A percentile compares a stretch with the other conserved stretches of the same genome.
These are phyloP conservation scores for Pisolithus marmoratus DNA, from an alignment of 768 basidiomycete genomes.

Conservation along the genomic window DNA sequence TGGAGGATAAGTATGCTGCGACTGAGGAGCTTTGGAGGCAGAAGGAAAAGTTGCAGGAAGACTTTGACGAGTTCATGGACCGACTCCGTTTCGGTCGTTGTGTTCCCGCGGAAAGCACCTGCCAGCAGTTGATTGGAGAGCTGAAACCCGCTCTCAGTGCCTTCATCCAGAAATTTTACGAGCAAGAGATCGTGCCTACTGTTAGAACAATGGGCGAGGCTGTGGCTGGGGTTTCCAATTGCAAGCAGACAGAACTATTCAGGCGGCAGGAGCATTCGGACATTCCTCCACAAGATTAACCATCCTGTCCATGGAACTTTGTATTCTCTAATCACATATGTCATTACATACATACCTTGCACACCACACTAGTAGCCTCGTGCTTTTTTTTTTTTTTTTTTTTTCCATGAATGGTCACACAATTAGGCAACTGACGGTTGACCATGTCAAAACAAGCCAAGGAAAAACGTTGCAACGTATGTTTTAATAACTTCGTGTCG, in stretches of 20 bases:
- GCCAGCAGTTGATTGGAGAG: conserved; percentile 13
- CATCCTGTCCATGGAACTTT: not conserved
- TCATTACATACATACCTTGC: not conserved
- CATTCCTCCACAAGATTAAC: conserved; percentile 13
- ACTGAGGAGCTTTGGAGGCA: conserved; percentile 9
- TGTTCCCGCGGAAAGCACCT: not conserved
- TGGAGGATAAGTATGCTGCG: conserved; percentile 11
- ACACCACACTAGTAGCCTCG: too few relatives aligned
- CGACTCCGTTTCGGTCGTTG: not conserved
- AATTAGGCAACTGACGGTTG: not conserved
- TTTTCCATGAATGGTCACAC: too few relatives aligned
- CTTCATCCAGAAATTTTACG: conserved; percentile 18
- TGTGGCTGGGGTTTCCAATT: conserved; percentile 11
- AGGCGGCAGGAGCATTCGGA: conserved; percentile 19
- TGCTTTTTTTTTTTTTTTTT: too few relatives aligned
- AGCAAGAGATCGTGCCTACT: conserved; percentile 16
- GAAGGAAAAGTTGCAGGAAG: conserved; percentile 11
- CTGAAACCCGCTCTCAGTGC: conserved; percentile 16
- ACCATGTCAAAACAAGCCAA: conserved; percentile 5
- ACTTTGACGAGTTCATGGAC: conserved; percentile 13
- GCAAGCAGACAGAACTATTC: conserved; percentile 17
- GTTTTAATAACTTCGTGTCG: conserved; percentile 4
- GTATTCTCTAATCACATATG: not conserved
- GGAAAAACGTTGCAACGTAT: conserved; percentile 26
- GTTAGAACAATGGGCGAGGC: conserved; percentile 8